phyloP scores from a whole-genome alignment of 2,329 filamentous ascomycete species.

The Xylariaceae sp. region DNA sequence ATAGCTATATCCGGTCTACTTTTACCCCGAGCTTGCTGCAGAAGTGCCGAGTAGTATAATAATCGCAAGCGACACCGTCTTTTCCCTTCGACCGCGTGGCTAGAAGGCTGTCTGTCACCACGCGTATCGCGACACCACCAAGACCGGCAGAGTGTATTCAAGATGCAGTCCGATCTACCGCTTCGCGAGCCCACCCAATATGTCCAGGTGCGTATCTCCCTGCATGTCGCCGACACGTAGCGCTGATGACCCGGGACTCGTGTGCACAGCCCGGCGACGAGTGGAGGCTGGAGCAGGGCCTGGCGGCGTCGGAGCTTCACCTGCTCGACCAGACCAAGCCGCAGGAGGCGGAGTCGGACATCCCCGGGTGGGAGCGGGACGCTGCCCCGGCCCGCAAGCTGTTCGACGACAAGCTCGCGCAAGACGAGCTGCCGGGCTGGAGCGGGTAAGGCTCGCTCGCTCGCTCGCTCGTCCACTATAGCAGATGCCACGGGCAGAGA shows the following conservation, averaged over 20 bases:
- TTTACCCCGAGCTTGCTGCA: no score
- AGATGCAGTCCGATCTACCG: conserved; percentile 16
- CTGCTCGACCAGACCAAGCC: conserved; percentile 16
- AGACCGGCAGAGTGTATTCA: no score
- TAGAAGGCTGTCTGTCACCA: no score
- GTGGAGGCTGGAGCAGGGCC: conserved; percentile 17
- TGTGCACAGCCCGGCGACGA: conserved; percentile 16
- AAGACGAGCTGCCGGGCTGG: conserved; percentile 15
- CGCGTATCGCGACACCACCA: no score
- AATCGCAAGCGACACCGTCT: no score
- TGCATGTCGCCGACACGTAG: not conserved
- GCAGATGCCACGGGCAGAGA: no score
- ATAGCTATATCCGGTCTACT: no score
- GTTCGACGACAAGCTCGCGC: conserved; percentile 13
- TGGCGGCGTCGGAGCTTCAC: conserved; percentile 13
- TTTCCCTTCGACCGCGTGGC: no score
- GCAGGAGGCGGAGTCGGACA: conserved; percentile 1
- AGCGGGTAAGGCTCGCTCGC: conserved; percentile 9
- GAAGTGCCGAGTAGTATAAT: no score
- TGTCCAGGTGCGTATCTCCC: conserved; percentile 9
- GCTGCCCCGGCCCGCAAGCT: conserved; percentile 1
- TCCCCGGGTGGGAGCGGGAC: conserved; percentile 1
- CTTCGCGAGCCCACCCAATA: conserved; percentile 10
- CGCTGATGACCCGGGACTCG: not conserved
- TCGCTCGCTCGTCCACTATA: no score